Conservation (phyloP, 306 rosid species). For the Inga leiocalycina region DNA sequence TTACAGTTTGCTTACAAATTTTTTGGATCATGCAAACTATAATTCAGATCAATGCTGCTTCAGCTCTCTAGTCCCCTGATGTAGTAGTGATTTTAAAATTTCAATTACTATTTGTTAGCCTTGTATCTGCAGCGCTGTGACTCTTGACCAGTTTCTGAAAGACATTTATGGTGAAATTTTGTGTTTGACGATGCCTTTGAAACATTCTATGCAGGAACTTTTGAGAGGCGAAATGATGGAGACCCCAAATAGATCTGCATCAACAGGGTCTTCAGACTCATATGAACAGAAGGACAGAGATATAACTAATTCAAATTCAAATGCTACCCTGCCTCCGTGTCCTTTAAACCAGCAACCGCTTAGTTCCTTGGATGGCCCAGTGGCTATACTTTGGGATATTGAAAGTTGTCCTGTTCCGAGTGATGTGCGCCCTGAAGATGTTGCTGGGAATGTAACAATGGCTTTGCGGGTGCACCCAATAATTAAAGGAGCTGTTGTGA, state of each 20-base stretch:
- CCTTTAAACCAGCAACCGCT: constrained; percentile 53
- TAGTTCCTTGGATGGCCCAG: constrained; percentile 67
- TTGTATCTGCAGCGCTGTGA: not conserved
- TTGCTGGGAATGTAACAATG: constrained; percentile 93
- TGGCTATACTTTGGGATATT: constrained; percentile 93
- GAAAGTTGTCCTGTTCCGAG: constrained; percentile 94
- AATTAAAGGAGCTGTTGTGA: constrained; percentile 78
- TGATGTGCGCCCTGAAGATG: constrained; percentile 93
- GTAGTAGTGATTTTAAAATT: constrained; percentile 13
- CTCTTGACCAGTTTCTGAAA: constrained; percentile 7
- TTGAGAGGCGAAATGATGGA: constrained; percentile 50
- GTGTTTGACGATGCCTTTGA: constrained; percentile 28
- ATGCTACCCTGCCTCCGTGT: constrained; percentile 46
- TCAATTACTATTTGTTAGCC: constrained; percentile 9
- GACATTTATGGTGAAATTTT: constrained; percentile 27
- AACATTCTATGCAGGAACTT: constrained; percentile 44
- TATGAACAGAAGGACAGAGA: constrained; percentile 57
- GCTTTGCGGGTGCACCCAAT: constrained; percentile 84
- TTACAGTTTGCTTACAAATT: not conserved
- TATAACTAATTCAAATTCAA: constrained; percentile 59
- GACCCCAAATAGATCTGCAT: constrained; percentile 43
- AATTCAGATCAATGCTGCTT: constrained; percentile 15
- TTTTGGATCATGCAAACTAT: constrained; percentile 19
- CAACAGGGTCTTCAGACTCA: constrained; percentile 40
- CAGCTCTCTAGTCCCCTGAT: constrained; percentile 15